Base-by-base conservation (phyloP, 441 rosid genomes). In the Eutrema salsugineum region DNA sequence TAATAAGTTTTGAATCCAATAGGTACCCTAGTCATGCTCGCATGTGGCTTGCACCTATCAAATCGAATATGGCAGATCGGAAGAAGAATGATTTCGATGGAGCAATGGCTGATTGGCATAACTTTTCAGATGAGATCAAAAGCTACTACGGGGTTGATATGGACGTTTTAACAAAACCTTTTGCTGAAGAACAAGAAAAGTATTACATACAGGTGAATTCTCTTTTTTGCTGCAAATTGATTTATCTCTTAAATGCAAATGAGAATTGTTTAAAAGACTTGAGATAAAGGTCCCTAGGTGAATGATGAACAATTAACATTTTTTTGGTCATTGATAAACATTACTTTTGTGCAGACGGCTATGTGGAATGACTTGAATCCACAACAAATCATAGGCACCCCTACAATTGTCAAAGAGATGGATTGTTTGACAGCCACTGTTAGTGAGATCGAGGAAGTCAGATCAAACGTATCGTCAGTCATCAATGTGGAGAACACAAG, bases 11-110 rank as follows among this genome's bases (percentile, higher is more conserved):
- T 76, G 48, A 33, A 27, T 78, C 64, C 55, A 39, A 53, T 75
- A 94, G 99, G 98, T 94, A 94, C 84, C 98, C 99, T 42, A 94
- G 99, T 75, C 99, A 94, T 88, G 98, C 99, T 57, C 97, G 94
- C 57, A 90, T 92, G 94, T 92, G 99, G 99, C 72, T 94, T 64
- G 97, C 93, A 46, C 98, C 99, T 35, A 80, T 94, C 46, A 84
- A 91, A 79, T 84, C 98, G 63, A 85, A 82, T 20, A 70, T 90
- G 82, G 84, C 76, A 20, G 97, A 92, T 65, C 83, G 86, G 30
- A 92, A 89, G 71, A 82, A 59, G 81, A 80, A 58, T 28, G 96
- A 94, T 63, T 89, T 75, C 40, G 90, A 87, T 62, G 97, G 78
- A 74, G 70, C 91, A 63, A 92, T 94, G 96, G 88, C 85, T n/a